Evolutionary conservation across 1,284 basidiomycete genomes (phyloP).

Genomic region (Leccinum solheimii): DNA sequence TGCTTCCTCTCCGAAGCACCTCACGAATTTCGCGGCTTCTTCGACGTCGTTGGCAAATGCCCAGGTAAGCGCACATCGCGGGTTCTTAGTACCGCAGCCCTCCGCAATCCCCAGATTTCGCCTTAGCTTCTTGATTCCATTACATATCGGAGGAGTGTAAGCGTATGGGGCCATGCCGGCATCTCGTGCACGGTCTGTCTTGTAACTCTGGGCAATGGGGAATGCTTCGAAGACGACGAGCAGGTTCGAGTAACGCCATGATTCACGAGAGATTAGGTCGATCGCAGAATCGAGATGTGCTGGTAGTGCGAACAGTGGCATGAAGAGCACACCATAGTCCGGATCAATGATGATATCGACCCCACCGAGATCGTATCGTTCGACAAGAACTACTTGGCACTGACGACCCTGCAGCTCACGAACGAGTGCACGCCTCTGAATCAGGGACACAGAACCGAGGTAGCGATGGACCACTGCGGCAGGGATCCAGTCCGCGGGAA

Average conservation of each 20-base stretch:
- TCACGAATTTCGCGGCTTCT: slow-evolving; percentile 53
- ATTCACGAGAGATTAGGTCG: slow-evolving; percentile 38
- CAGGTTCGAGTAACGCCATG: slow-evolving; percentile 58
- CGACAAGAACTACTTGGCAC: slow-evolving; percentile 56
- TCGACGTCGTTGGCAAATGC: slow-evolving; percentile 62
- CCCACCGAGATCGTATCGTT: slow-evolving; percentile 56
- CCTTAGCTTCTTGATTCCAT: slow-evolving; percentile 62
- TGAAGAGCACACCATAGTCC: slow-evolving; percentile 55
- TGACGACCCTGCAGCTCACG: slow-evolving; percentile 44
- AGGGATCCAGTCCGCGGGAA: slow-evolving; percentile 39
- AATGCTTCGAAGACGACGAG: slow-evolving; percentile 69
- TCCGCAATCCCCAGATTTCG: slow-evolving; percentile 61
- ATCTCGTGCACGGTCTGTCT: slow-evolving; percentile 17
- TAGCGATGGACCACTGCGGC: slow-evolving; percentile 56
- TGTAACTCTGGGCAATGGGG: slow-evolving; percentile 42
- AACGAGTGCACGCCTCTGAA: slow-evolving; percentile 64
- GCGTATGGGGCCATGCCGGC: slow-evolving; percentile 31
- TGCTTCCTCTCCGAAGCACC: slow-evolving; percentile 58
- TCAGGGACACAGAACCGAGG: slow-evolving; percentile 62
- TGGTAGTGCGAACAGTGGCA: slow-evolving; percentile 58
- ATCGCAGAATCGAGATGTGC: slow-evolving; percentile 45
- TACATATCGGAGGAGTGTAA: slow-evolving; percentile 65
- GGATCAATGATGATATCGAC: slow-evolving; percentile 61
- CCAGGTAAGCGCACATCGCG: slow-evolving; percentile 43
- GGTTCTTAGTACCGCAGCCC: slow-evolving; percentile 50